phyloP scores from a whole-genome alignment of 306 rosid genomes.

The Begonia loranthoides region DNA sequence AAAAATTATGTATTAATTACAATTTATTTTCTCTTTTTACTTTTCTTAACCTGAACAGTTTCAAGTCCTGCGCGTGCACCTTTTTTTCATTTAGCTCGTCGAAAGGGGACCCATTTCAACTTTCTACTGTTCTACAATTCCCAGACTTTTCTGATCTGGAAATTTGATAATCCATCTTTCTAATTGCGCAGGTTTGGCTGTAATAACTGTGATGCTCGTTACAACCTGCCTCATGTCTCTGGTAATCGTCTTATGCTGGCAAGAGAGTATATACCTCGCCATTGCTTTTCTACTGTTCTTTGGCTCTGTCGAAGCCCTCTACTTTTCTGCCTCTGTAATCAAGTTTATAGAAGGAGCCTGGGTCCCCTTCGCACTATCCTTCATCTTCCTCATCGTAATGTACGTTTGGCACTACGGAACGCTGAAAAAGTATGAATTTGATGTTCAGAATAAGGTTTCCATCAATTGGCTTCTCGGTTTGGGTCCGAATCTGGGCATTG shows the following conservation, averaged over 20 bases:
- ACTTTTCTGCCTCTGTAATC: constrained; percentile 94
- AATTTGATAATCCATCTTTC: too few relatives aligned
- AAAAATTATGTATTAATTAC: too few relatives aligned
- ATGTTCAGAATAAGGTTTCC: constrained; percentile 88
- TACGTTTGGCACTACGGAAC: constrained; percentile 97
- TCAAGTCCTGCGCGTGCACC: too few relatives aligned
- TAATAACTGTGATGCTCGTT: constrained; percentile 90
- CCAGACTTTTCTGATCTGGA: too few relatives aligned
- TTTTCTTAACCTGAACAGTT: too few relatives aligned
- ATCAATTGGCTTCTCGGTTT: constrained; percentile 83
- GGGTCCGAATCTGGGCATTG: constrained; percentile 77
- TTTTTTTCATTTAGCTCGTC: too few relatives aligned
- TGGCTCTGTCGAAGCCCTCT: constrained; percentile 90
- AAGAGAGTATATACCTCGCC: constrained; percentile 43
- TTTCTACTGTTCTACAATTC: too few relatives aligned
- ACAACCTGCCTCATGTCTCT: constrained; percentile 95
- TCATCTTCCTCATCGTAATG: constrained; percentile 75
- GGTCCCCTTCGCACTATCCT: constrained; percentile 89
- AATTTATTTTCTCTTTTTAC: too few relatives aligned
- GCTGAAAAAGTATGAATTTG: constrained; percentile 78
- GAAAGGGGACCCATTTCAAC: too few relatives aligned
- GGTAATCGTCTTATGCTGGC: constrained; percentile 91
- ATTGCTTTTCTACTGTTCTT: constrained; percentile 71
- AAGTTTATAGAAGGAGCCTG: constrained; percentile 96
- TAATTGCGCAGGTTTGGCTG: constrained; percentile 66